A percentile compares a stretch with the other conserved stretches of the same genome.
These are phyloP conservation scores for Aspergillus felis DNA, from an alignment of 2,329 filamentous ascomycete species.

Conservation along the genomic window DNA sequence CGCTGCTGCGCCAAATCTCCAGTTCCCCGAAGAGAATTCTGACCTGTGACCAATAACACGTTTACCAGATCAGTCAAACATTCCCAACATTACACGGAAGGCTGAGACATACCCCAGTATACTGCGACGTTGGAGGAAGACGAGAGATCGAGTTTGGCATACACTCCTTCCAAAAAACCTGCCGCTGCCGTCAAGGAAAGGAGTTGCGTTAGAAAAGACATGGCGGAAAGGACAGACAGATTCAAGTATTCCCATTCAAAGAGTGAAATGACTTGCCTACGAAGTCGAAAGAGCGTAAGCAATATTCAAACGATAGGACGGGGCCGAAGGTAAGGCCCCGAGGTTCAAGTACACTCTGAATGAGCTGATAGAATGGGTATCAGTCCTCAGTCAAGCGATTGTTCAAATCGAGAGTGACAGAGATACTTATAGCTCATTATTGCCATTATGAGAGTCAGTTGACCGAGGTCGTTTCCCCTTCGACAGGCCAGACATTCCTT, in stretches of 20 bases:
- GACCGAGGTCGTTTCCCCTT: background rate
- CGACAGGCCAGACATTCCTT: background rate
- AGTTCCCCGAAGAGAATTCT: conserved; percentile 56
- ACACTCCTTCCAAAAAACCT: conserved; percentile 27
- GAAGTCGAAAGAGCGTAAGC: background rate
- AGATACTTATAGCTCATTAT: background rate
- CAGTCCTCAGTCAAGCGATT: background rate
- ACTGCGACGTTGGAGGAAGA: conserved; percentile 56
- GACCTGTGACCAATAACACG: conserved; percentile 35
- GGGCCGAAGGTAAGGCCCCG: background rate
- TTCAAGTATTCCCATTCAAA: background rate
- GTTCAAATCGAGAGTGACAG: background rate
- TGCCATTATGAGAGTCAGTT: background rate
- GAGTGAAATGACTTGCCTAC: background rate
- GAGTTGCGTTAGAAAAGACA: conserved; percentile 23
- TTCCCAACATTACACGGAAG: no score
- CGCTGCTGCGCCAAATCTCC: conserved; percentile 50
- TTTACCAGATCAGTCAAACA: background rate
- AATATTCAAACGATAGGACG: background rate
- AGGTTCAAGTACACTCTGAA: background rate
- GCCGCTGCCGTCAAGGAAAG: conserved; percentile 26
- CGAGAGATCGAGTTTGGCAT: conserved; percentile 43
- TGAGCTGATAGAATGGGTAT: background rate
- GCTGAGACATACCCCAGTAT: conserved; percentile 54
- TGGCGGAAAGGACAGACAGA: conserved; percentile 9